Percentiles rank a stretch among this genome's conserved stretches.
These are phyloP conservation scores for Chrysopogon serrulatus DNA, from an alignment of 176 grass and related monocot genomes.

Conservation along the genomic window DNA sequence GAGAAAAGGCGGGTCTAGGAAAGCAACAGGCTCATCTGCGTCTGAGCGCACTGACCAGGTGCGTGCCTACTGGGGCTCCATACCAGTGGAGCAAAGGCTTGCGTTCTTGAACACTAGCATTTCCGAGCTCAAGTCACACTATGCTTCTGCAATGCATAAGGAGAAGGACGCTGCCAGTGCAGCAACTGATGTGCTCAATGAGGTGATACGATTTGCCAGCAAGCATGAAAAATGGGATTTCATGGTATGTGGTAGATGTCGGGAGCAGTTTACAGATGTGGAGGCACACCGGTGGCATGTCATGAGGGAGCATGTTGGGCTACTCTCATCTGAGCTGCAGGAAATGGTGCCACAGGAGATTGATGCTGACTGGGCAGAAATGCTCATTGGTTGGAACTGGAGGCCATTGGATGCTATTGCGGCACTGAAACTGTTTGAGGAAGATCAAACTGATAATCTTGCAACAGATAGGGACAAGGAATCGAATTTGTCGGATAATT, in stretches of 20 bases:
- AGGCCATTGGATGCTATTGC: constrained; percentile 62
- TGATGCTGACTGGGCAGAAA: constrained; percentile 51
- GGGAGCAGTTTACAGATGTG: constrained; percentile 38
- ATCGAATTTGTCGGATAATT: constrained; percentile 38
- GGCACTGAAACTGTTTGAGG: constrained; percentile 47
- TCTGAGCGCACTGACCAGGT: constrained; percentile 62
- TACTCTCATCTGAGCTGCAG: constrained; percentile 29
- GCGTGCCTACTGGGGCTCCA: constrained; percentile 58
- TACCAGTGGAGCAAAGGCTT: constrained; percentile 42
- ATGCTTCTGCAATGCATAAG: constrained; percentile 29
- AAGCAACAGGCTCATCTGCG: constrained; percentile 11
- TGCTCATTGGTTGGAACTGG: constrained; percentile 66
- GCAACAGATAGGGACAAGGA: constrained; percentile 54
- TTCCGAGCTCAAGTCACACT: constrained; percentile 56
- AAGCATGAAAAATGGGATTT: constrained; percentile 59
- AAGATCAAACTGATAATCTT: constrained; percentile 43
- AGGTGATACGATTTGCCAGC: constrained; percentile 43
- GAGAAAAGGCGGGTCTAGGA: constrained; percentile 55
- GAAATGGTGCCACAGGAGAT: constrained; percentile 60
- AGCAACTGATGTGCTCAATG: constrained; percentile 38
- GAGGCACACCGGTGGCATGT: constrained; percentile 42
- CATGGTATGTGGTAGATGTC: constrained; percentile 59
- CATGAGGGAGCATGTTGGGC: constrained; percentile 43
- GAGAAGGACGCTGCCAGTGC: constrained; percentile 31
- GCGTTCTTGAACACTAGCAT: constrained; percentile 53